Percentiles rank a stretch among this genome's conserved stretches.
These are phyloP conservation scores for Grosmannia serpens DNA, from an alignment of 2,329 filamentous ascomycete genomes.

Conservation along the genomic window DNA sequence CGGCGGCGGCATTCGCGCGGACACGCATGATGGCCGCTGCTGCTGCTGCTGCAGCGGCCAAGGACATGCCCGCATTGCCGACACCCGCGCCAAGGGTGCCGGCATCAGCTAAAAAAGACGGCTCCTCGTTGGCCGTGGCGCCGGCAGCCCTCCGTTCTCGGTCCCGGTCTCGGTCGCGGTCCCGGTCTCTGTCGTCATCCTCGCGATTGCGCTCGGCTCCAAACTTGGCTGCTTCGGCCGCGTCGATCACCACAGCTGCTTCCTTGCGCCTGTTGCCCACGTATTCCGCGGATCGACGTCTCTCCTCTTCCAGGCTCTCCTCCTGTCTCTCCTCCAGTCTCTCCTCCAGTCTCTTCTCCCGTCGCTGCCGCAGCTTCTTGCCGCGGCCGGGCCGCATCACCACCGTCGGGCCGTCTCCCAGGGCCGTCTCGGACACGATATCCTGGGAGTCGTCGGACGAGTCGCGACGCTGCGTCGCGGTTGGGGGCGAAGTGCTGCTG, in stretches of 20 bases:
- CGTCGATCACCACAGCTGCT: too few species aligned
- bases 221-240: neutral
- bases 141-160: slow-evolving; percentile 7
- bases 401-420: slow-evolving; percentile 7
- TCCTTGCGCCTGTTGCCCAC: neutral
- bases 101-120: slow-evolving; percentile 63
- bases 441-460: slow-evolving; percentile 31
- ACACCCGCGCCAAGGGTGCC: slow-evolving; percentile 58
- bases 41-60: slow-evolving; percentile 54
- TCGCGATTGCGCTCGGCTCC: too few species aligned
- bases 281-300: too few species aligned
- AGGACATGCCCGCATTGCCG: slow-evolving; percentile 43
- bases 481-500: neutral
- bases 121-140: neutral
- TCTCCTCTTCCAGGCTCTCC: neutral
- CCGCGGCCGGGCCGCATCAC: slow-evolving; percentile 3
- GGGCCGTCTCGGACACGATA: slow-evolving; percentile 12
- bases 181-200: neutral
- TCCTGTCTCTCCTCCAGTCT: neutral
- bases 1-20: slow-evolving; percentile 35
- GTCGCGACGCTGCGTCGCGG: neutral
- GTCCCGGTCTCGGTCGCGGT: neutral
- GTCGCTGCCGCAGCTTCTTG: slow-evolving; percentile 5
- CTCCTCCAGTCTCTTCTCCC: neutral
- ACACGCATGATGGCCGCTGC: slow-evolving; percentile 25